These are phyloP conservation scores for Ustilago nuda DNA, from an alignment of 1,284 basidiomycete species.

Conservation along the genomic window DNA sequence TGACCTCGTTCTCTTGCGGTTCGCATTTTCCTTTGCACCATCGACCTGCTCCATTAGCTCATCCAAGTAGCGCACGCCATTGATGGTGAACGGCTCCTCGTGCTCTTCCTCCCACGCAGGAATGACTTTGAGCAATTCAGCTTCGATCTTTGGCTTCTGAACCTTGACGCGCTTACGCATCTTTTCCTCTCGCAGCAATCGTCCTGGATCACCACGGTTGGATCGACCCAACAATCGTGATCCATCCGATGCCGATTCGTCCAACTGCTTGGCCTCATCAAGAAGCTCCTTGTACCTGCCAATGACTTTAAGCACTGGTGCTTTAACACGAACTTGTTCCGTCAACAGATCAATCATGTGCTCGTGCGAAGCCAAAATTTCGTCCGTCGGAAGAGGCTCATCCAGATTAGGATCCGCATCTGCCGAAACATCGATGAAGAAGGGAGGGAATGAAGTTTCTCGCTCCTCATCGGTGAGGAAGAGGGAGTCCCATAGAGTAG, in stretches of 20 bases:
- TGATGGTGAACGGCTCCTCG: slow-evolving; percentile 82
- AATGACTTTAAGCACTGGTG: slow-evolving; percentile 80
- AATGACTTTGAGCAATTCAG: slow-evolving; percentile 82
- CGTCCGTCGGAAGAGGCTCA: slow-evolving; percentile 55
- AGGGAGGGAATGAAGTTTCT: slow-evolving; percentile 70
- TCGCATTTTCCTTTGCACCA: slow-evolving; percentile 53
- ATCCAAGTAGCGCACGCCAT: slow-evolving; percentile 84
- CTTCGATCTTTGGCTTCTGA: slow-evolving; percentile 91
- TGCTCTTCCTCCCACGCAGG: slow-evolving; percentile 88
- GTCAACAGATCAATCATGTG: slow-evolving; percentile 84
- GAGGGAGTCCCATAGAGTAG: slow-evolving; percentile 84
- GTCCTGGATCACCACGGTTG: slow-evolving; percentile 72
- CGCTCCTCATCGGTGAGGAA: slow-evolving; percentile 86
- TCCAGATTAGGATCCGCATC: slow-evolving; percentile 42
- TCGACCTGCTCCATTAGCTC: slow-evolving; percentile 72
- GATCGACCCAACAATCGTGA: slow-evolving; percentile 72
- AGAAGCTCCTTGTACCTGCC: slow-evolving; percentile 92
- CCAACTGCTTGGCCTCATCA: slow-evolving; percentile 84
- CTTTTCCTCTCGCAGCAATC: slow-evolving; percentile 90
- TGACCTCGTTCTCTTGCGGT: slow-evolving; percentile 39
- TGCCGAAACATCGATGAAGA: slow-evolving; percentile 51
- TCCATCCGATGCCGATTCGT: slow-evolving; percentile 76
- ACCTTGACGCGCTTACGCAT: slow-evolving; percentile 94
- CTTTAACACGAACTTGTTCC: slow-evolving; percentile 82
- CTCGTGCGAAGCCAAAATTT: slow-evolving; percentile 84